phyloP scores from a whole-genome alignment of 2,329 filamentous ascomycete species.

The Fusarium xyrophilum region DNA sequence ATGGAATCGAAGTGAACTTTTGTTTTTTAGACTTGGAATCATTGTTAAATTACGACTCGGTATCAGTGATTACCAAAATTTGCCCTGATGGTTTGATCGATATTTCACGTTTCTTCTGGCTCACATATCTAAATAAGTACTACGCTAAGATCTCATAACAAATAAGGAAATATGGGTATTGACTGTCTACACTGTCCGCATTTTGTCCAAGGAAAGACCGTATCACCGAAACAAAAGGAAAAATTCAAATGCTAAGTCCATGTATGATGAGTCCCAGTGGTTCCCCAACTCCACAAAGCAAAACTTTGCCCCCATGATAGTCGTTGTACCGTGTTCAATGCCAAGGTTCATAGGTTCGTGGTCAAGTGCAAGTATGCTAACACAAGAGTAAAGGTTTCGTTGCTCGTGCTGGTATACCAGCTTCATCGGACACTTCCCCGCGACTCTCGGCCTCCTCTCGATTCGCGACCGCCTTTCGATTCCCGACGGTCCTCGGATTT shows the following conservation, averaged over 20 bases:
- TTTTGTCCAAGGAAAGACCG: constrained; percentile 35
- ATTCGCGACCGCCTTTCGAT: constrained; percentile 23
- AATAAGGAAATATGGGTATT: constrained; percentile 45
- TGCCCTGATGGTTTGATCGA: neutral
- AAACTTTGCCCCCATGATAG: constrained; percentile 31
- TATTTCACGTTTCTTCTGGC: neutral
- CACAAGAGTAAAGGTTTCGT: constrained; percentile 14
- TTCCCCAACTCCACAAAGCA: constrained; percentile 40
- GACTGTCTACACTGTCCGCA: constrained; percentile 40
- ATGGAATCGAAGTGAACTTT: constrained; percentile 29
- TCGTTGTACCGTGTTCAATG: constrained; percentile 30
- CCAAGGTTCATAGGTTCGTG: constrained; percentile 23
- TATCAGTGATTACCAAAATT: neutral
- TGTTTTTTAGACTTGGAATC: constrained; percentile 26
- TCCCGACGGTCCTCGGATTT: constrained; percentile 44
- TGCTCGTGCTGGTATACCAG: constrained; percentile 4
- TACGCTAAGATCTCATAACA: constrained; percentile 10
- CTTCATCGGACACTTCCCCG: constrained; percentile 33
- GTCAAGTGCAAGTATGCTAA: constrained; percentile 8
- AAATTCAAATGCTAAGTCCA: constrained; percentile 34
- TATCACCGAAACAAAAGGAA: constrained; percentile 27
- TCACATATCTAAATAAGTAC: constrained; percentile 9
- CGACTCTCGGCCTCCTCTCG: constrained; percentile 25
- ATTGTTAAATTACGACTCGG: neutral
- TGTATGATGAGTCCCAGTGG: constrained; percentile 32